Evolutionary conservation across 1,139 yeast genomes (phyloP).

Genomic region (Suhomyces bokatorum): DNA sequence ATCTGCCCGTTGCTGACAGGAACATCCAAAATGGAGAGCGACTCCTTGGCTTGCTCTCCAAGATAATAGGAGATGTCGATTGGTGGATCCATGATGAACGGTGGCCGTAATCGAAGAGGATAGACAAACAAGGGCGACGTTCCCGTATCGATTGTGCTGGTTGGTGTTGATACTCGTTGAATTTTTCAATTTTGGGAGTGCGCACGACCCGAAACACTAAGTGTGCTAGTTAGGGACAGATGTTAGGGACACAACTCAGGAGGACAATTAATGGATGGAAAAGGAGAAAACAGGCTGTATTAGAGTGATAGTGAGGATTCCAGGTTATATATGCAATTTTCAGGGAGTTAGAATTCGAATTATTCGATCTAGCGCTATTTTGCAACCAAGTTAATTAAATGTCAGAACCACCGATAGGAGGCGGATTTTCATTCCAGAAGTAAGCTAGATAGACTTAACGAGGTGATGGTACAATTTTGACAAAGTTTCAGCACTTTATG

Average conservation of each 20-base stretch:
- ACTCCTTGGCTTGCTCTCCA: conserved; percentile 35
- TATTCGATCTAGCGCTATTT: too few species aligned
- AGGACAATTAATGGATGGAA: neutral
- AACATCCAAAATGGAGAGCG: conserved; percentile 52
- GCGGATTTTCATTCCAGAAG: too few species aligned
- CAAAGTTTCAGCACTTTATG: too few species aligned
- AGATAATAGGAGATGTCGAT: conserved; percentile 42
- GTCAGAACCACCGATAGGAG: too few species aligned
- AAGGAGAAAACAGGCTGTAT: neutral
- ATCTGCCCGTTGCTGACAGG: conserved; percentile 72
- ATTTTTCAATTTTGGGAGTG: conserved; percentile 1
- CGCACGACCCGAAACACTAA: conserved; percentile 2
- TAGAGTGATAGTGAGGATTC: too few species aligned
- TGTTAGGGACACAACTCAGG: neutral
- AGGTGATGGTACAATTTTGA: too few species aligned
- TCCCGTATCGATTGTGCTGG: conserved; percentile 2
- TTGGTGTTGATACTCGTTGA: conserved; percentile 7
- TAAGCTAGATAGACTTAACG: too few species aligned
- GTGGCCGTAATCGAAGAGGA: neutral
- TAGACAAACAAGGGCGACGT: conserved; percentile 1
- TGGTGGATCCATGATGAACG: conserved; percentile 31
- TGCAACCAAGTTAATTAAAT: too few species aligned
- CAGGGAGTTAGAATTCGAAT: too few species aligned
- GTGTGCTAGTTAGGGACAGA: neutral
- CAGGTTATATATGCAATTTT: too few species aligned